Conservation (phyloP, 306 rosid species). For the Rosa persica region DNA sequence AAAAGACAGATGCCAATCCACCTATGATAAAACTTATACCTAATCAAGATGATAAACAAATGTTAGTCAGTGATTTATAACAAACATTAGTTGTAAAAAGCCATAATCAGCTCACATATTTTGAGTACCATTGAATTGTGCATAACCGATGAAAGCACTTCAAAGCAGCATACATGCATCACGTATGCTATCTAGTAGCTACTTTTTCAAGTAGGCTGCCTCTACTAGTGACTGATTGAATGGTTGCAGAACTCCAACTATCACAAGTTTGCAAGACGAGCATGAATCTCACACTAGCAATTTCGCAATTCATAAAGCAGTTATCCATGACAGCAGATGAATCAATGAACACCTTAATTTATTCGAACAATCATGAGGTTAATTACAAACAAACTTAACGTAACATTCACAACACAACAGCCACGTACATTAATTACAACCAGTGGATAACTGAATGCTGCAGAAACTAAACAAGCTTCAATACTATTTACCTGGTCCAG, state of each 20-base stretch:
- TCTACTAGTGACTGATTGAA: background rate
- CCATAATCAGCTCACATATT: no score
- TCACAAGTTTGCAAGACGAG: background rate
- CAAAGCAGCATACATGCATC: no score
- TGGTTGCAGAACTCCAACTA: background rate
- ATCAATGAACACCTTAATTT: background rate
- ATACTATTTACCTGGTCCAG: background rate
- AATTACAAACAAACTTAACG: background rate
- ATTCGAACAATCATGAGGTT: background rate
- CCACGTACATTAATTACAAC: background rate
- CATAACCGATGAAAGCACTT: no score
- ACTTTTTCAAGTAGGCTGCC: background rate
- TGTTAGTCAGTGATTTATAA: no score
- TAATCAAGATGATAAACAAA: no score
- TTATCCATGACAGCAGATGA: background rate
- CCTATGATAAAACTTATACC: no score
- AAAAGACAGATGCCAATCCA: no score
- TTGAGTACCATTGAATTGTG: no score
- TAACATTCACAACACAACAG: slow-evolving; percentile 7
- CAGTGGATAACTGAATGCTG: slow-evolving; percentile 11
- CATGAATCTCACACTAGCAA: background rate
- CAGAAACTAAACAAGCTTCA: background rate
- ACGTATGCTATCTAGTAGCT: background rate
- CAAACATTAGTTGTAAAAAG: no score
- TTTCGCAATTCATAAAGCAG: background rate